A percentile compares a stretch with the other conserved stretches of the same genome.
Conservation (phyloP, 495 filamentous ascomycete species). For the Neurospora terricola region DNA sequence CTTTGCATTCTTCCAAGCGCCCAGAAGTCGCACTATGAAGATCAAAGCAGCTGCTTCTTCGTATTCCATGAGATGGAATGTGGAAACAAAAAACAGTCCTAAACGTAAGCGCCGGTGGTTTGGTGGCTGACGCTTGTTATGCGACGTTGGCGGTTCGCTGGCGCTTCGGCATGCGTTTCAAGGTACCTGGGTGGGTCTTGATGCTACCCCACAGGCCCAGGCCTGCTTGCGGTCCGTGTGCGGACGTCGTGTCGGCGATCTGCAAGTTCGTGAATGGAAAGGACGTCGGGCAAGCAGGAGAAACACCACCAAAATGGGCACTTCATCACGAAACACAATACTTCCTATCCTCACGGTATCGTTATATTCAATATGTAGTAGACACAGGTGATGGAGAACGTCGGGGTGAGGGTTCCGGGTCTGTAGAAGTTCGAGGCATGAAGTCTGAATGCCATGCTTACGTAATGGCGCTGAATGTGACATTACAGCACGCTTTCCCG, state of each 20-base stretch:
- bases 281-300: not conserved
- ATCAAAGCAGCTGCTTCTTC: not conserved
- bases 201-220: not conserved
- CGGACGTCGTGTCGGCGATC: not conserved
- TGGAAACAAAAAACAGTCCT: not conserved
- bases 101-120: not conserved
- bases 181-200: not conserved
- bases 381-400: too few relatives aligned
- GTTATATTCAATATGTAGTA: too few relatives aligned
- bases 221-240: not conserved
- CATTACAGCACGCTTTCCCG: not conserved
- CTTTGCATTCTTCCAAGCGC: constrained; percentile 5
- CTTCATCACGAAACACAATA: not conserved
- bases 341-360: too few relatives aligned
- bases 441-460: not conserved
- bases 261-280: not conserved
- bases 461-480: not conserved
- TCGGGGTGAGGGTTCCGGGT: not conserved
- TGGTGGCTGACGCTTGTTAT: not conserved
- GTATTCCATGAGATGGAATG: not conserved
- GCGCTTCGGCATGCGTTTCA: not conserved
- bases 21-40: constrained; percentile 1
- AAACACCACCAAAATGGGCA: not conserved
- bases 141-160: not conserved
- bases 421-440: not conserved